Conservation (phyloP, 2,329 filamentous ascomycete species). For the Trichophyton schoenleinii region DNA sequence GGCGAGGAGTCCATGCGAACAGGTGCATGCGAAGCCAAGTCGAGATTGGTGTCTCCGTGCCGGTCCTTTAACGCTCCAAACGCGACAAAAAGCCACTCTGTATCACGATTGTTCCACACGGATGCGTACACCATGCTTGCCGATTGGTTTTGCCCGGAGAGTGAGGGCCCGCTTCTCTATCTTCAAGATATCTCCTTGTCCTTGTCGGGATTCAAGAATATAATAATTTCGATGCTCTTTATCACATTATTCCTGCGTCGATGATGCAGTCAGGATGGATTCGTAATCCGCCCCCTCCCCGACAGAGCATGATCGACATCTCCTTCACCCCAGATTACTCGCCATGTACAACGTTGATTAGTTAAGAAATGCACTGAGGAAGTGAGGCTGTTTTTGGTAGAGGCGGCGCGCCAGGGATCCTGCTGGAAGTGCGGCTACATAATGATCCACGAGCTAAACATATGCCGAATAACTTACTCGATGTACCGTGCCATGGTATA, state of each 20-base stretch:
- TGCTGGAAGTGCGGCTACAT: not conserved
- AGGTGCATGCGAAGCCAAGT: not conserved
- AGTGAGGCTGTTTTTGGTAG: not conserved
- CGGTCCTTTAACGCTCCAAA: not conserved
- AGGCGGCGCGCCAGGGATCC: not conserved
- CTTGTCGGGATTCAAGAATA: too few species aligned
- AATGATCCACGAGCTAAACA: not conserved
- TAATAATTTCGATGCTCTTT: not conserved
- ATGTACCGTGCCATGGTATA: not conserved
- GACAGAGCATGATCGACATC: not conserved
- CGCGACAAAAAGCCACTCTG: not conserved
- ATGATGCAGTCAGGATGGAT: not conserved
- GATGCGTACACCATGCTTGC: not conserved
- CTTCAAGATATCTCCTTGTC: too few species aligned
- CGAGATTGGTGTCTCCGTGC: not conserved
- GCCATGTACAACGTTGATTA: not conserved
- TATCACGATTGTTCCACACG: not conserved
- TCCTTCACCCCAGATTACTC: not conserved
- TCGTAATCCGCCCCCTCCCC: not conserved
- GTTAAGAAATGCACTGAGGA: not conserved
- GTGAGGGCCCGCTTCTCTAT: too few species aligned
- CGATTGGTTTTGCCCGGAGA: not conserved
- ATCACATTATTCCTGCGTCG: not conserved
- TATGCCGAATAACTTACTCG: not conserved
- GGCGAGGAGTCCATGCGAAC: not conserved